Conservation (phyloP, 2,329 filamentous ascomycete genomes). For the Metarhizium brunneum region DNA sequence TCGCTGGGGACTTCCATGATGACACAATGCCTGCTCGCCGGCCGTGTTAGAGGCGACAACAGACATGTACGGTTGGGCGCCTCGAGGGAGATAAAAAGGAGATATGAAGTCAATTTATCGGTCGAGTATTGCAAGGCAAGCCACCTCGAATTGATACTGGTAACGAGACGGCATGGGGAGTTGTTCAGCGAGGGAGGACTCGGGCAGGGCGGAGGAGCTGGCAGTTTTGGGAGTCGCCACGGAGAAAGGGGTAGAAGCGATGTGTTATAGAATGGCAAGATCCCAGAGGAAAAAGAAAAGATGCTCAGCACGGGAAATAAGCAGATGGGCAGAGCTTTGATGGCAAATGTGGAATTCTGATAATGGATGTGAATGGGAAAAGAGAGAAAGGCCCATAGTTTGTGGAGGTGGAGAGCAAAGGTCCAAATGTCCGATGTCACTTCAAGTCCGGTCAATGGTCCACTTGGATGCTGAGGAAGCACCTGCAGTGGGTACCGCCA, state of each 20-base stretch:
- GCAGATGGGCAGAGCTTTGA: too few species aligned
- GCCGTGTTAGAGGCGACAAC: slow-evolving; percentile 2
- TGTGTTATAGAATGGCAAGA: neutral
- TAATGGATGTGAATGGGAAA: neutral
- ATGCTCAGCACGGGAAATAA: neutral
- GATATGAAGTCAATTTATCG: neutral
- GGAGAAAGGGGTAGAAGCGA: too few species aligned
- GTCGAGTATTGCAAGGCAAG: neutral
- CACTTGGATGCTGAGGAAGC: neutral
- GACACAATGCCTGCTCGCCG: neutral
- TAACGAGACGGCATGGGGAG: neutral
- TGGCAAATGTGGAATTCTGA: neutral
- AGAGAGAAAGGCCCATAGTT: neutral
- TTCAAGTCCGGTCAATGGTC: neutral
- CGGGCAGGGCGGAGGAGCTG: too few species aligned
- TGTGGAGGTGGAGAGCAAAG: neutral
- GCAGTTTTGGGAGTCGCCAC: too few species aligned
- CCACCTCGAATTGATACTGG: neutral
- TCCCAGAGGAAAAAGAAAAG: neutral
- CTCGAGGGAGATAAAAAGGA: neutral
- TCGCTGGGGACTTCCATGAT: slow-evolving; percentile 1
- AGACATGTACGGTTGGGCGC: slow-evolving; percentile 5
- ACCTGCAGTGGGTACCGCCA: too few species aligned
- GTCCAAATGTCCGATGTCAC: neutral
- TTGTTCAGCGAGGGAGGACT: too few species aligned